Conservation (phyloP, 1,284 basidiomycete genomes). For the Exobasidium cylindrosporum region DNA sequence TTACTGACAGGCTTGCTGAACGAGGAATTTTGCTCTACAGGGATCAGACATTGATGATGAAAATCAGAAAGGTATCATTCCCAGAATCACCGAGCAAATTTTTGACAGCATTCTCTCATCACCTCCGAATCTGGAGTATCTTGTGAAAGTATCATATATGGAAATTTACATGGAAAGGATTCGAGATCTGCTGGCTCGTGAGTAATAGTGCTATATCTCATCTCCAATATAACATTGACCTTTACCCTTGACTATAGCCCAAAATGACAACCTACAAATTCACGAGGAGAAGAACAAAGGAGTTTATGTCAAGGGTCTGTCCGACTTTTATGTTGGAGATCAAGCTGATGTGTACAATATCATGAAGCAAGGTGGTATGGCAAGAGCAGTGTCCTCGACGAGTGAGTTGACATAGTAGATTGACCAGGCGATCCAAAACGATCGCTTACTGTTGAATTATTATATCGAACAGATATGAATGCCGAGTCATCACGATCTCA, state of each 20-base stretch:
- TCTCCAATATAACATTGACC: background rate
- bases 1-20: background rate
- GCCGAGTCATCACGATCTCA: slow-evolving; percentile 98
- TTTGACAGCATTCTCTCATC: slow-evolving; percentile 96
- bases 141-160: slow-evolving; percentile 99
- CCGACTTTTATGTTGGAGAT: slow-evolving; percentile 90
- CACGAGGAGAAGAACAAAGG: slow-evolving; percentile 98
- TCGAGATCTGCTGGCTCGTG: slow-evolving; percentile 90
- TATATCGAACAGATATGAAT: slow-evolving; percentile 76
- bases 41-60: slow-evolving; percentile 91
- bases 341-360: slow-evolving; percentile 88
- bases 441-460: background rate
- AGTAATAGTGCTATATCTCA: slow-evolving; percentile 54
- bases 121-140: slow-evolving; percentile 91
- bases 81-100: slow-evolving; percentile 97
- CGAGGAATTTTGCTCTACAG: slow-evolving; percentile 59
- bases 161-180: slow-evolving; percentile 98
- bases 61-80: slow-evolving; percentile 81
- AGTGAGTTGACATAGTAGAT: slow-evolving; percentile 54
- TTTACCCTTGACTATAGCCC: no score
- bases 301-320: slow-evolving; percentile 96
- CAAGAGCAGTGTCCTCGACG: slow-evolving; percentile 89
- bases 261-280: slow-evolving; percentile 96
- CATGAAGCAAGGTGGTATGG: slow-evolving; percentile 90
- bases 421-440: background rate